Percentiles rank a stretch among this genome's conserved stretches.
Evolutionary conservation across 495 filamentous ascomycete species (phyloP).

Genomic region (Penicillium macrosclerotiorum): DNA sequence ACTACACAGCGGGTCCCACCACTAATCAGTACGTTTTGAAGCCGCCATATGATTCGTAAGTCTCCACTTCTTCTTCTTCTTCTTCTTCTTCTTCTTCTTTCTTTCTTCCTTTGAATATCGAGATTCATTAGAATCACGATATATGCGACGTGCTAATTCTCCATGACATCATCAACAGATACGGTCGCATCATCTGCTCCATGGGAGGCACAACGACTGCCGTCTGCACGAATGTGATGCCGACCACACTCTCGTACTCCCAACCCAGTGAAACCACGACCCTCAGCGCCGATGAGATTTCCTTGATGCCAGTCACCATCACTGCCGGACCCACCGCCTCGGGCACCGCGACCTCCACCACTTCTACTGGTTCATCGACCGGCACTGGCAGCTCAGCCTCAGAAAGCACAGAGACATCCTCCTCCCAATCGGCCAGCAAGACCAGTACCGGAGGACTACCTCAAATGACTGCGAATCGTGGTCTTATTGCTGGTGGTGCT

Average conservation of each 20-base stretch:
- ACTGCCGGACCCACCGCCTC: slow-evolving; percentile 19
- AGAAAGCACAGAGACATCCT: background rate
- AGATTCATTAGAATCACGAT: background rate
- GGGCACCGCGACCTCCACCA: slow-evolving; percentile 10
- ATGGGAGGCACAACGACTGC: slow-evolving; percentile 32
- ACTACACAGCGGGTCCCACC: slow-evolving; percentile 26
- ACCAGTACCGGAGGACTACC: slow-evolving; percentile 12
- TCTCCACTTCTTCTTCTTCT: background rate
- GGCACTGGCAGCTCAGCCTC: background rate
- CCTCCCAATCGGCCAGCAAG: background rate
- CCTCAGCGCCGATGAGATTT: slow-evolving; percentile 7
- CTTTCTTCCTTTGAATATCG: too few relatives aligned
- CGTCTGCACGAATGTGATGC: slow-evolving; percentile 30
- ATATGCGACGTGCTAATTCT: background rate
- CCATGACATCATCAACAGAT: slow-evolving; percentile 14
- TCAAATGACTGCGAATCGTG: slow-evolving; percentile 5
- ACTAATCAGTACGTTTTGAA: slow-evolving; percentile 20
- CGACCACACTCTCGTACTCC: slow-evolving; percentile 21
- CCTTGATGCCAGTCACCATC: slow-evolving; percentile 31
- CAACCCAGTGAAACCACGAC: slow-evolving; percentile 21
- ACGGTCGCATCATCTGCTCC: slow-evolving; percentile 29
- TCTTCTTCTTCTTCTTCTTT: too few relatives aligned
- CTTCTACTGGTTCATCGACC: background rate
- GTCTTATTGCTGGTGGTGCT: slow-evolving; percentile 2
- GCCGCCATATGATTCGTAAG: slow-evolving; percentile 11